Percentiles rank a stretch among this genome's conserved stretches.
These are phyloP conservation scores for Elongisporangium senticosum DNA, from an alignment of 352 stramenopile genomes.

Conservation along the genomic window DNA sequence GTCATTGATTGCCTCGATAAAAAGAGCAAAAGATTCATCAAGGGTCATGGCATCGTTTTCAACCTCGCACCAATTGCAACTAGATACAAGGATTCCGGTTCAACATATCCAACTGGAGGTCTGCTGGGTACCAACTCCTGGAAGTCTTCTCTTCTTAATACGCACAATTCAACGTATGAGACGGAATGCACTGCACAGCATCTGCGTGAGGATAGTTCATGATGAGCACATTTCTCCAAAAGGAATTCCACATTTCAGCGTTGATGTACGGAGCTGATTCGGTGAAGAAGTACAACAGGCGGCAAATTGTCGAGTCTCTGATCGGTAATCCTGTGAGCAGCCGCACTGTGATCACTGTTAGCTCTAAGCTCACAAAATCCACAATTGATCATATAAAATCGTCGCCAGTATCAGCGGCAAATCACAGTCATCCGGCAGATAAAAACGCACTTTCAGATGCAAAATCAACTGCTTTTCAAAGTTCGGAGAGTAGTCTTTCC, in stretches of 20 bases:
- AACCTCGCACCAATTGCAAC: constrained; percentile 15
- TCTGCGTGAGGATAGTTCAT: constrained; percentile 46
- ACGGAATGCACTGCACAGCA: constrained; percentile 32
- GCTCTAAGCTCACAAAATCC: constrained; percentile 40
- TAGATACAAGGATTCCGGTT: constrained; percentile 13
- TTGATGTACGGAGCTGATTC: background rate
- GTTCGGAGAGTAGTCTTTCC: constrained; percentile 43
- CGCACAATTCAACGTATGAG: constrained; percentile 51
- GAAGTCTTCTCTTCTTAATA: constrained; percentile 31
- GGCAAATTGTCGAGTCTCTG: background rate
- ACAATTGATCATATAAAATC: constrained; percentile 74
- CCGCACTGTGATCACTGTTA: constrained; percentile 17
- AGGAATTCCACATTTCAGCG: constrained; percentile 17
- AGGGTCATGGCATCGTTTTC: background rate
- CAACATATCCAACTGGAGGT: constrained; percentile 19
- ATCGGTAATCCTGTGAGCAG: background rate
- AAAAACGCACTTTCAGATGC: constrained; percentile 48
- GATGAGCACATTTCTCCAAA: constrained; percentile 53
- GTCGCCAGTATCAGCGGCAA: constrained; percentile 40
- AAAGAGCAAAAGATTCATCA: background rate
- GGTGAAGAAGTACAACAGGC: background rate
- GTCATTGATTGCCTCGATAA: constrained; percentile 9
- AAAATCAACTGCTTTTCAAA: constrained; percentile 67
- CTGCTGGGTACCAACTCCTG: constrained; percentile 27
- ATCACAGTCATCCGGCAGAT: constrained; percentile 79